Evolutionary conservation across 2,329 filamentous ascomycete genomes (phyloP).

Genomic region (Aureobasidium leucospermi): DNA sequence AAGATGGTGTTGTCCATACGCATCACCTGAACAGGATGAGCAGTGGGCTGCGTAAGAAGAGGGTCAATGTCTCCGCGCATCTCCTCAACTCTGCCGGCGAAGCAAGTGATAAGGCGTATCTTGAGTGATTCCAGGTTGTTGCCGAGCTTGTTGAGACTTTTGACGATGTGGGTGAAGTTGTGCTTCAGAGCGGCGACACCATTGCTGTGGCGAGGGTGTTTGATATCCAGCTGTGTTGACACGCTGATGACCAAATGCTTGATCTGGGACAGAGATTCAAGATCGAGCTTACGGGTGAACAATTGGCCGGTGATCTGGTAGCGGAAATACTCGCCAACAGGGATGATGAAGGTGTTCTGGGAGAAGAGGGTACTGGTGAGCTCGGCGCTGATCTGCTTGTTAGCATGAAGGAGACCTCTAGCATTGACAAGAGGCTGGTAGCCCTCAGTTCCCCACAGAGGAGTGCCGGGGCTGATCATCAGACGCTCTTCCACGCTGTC

Average conservation of each 20-base stretch:
- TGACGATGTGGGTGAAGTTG: slow-evolving; percentile 6
- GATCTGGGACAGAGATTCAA: background rate
- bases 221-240: background rate
- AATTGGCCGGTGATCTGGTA: background rate
- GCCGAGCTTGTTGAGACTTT: background rate
- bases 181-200: slow-evolving; percentile 2
- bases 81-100: background rate
- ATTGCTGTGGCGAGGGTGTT: background rate
- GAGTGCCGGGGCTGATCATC: background rate
- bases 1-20: background rate
- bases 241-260: background rate
- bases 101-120: background rate
- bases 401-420: background rate
- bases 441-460: background rate
- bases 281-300: background rate
- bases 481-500: background rate
- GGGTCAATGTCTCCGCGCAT: background rate
- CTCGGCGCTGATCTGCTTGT: slow-evolving; percentile 5
- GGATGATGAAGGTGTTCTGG: background rate
- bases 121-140: background rate
- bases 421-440: background rate
- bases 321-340: background rate
- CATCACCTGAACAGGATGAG: background rate
- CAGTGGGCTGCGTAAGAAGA: background rate
- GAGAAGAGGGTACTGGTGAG: background rate